Conservation (phyloP, 345 rosid species). For the Acer yangbiense region DNA sequence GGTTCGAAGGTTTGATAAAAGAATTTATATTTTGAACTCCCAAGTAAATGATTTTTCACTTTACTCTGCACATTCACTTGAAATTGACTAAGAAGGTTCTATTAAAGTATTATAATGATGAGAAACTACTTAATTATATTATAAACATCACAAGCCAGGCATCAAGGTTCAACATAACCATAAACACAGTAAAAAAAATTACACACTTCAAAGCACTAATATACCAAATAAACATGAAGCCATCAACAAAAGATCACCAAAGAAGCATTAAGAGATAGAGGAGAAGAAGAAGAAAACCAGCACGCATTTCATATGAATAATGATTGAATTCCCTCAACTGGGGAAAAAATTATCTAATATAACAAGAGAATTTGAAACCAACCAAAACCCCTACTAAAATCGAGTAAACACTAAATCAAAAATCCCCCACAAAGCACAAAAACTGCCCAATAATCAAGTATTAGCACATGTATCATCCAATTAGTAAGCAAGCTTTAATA, state of each 20-base stretch:
- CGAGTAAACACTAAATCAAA: background rate
- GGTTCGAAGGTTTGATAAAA: background rate
- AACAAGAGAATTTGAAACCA: constrained; percentile 18
- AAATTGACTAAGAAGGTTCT: constrained; percentile 3
- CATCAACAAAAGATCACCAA: background rate
- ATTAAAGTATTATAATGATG: background rate
- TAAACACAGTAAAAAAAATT: background rate
- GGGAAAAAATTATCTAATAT: background rate
- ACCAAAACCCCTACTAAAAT: constrained; percentile 11
- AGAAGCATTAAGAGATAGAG: background rate
- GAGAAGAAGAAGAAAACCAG: background rate
- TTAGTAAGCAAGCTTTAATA: background rate
- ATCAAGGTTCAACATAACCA: background rate
- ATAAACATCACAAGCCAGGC: background rate
- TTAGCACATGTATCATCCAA: background rate
- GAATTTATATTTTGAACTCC: background rate
- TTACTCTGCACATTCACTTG: background rate
- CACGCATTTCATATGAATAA: background rate
- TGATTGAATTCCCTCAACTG: constrained; percentile 5
- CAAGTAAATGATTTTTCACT: background rate
- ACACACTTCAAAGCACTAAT: background rate
- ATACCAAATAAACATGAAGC: background rate
- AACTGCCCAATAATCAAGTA: background rate
- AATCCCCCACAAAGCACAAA: background rate
- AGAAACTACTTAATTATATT: background rate